These are phyloP conservation scores for Ophiocordyceps unilateralis DNA, from an alignment of 2,329 filamentous ascomycete species.

Conservation along the genomic window DNA sequence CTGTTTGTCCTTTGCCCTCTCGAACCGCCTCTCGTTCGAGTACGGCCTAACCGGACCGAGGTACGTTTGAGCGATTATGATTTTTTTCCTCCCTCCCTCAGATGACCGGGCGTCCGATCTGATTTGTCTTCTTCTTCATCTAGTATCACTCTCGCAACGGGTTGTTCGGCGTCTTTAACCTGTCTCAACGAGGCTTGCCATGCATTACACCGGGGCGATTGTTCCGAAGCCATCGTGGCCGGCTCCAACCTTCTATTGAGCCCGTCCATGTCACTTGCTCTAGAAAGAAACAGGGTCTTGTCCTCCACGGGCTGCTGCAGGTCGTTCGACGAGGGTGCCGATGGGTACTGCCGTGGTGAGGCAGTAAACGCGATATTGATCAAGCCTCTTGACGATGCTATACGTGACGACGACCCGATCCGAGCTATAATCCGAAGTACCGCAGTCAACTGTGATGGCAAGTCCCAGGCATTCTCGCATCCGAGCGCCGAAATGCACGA, in stretches of 20 bases:
- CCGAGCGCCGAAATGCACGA: slow-evolving; percentile 16
- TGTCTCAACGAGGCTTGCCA: slow-evolving; percentile 1
- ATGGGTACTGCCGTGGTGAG: slow-evolving; percentile 28
- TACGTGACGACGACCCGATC: slow-evolving; percentile 18
- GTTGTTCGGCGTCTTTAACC: slow-evolving; percentile 1
- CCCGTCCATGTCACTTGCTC: slow-evolving; percentile 3
- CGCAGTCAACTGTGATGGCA: slow-evolving; percentile 20
- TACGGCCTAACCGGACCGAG: slow-evolving; percentile 2
- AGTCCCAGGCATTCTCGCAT: slow-evolving; percentile 19
- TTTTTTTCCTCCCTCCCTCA: too few species aligned
- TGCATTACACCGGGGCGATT: not conserved
- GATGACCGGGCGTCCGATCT: too few species aligned
- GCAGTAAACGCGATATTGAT: slow-evolving; percentile 16
- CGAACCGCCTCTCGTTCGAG: slow-evolving; percentile 7
- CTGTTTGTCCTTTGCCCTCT: too few species aligned
- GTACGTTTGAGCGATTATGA: too few species aligned
- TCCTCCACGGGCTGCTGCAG: slow-evolving; percentile 10
- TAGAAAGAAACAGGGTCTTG: slow-evolving; percentile 2
- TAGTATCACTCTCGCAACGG: slow-evolving; percentile 1
- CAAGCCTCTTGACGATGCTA: slow-evolving; percentile 22
- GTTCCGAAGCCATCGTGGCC: not conserved
- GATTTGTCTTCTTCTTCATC: too few species aligned
- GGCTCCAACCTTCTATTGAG: slow-evolving; percentile 4
- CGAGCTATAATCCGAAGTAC: slow-evolving; percentile 11
- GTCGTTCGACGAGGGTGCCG: slow-evolving; percentile 12